phyloP scores from a whole-genome alignment of 306 rosid species.

The Albizia julibrissin region DNA sequence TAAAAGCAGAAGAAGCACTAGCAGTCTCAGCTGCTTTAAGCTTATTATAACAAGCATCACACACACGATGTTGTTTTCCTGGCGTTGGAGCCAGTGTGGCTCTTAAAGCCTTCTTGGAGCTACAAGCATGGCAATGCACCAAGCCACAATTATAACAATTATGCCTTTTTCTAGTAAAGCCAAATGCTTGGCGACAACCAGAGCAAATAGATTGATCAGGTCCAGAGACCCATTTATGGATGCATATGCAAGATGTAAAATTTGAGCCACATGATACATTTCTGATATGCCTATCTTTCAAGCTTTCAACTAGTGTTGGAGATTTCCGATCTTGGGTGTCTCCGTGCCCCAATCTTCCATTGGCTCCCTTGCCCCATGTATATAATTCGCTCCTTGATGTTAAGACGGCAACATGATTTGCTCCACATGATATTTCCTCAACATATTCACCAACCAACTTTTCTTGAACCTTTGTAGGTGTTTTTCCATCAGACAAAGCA shows the following conservation, averaged over 20 bases:
- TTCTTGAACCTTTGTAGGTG: constrained; percentile 67
- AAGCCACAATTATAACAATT: constrained; percentile 77
- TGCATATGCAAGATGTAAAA: constrained; percentile 70
- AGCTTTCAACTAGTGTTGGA: constrained; percentile 66
- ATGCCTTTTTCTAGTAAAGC: constrained; percentile 73
- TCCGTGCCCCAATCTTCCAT: constrained; percentile 73
- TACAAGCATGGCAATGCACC: constrained; percentile 74
- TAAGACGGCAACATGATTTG: constrained; percentile 59
- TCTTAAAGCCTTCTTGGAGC: constrained; percentile 62
- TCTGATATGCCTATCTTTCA: constrained; percentile 68
- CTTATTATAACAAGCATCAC: constrained; percentile 66
- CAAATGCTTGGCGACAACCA: constrained; percentile 75
- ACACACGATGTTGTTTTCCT: constrained; percentile 74
- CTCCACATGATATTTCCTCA: constrained; percentile 72
- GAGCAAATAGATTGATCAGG: constrained; percentile 75
- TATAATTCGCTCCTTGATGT: constrained; percentile 72
- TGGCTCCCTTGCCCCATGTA: constrained; percentile 75
- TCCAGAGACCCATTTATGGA: constrained; percentile 77
- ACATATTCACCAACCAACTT: constrained; percentile 71
- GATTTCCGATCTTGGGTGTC: constrained; percentile 55
- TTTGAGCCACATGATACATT: constrained; percentile 69
- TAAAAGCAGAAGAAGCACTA: constrained; percentile 22
- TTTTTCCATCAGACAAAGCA: constrained; percentile 56
- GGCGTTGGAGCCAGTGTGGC: constrained; percentile 84
- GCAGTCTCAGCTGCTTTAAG: constrained; percentile 59